Evolutionary conservation across 2,329 filamentous ascomycete genomes (phyloP).

Genomic region (Xylaria sp.): DNA sequence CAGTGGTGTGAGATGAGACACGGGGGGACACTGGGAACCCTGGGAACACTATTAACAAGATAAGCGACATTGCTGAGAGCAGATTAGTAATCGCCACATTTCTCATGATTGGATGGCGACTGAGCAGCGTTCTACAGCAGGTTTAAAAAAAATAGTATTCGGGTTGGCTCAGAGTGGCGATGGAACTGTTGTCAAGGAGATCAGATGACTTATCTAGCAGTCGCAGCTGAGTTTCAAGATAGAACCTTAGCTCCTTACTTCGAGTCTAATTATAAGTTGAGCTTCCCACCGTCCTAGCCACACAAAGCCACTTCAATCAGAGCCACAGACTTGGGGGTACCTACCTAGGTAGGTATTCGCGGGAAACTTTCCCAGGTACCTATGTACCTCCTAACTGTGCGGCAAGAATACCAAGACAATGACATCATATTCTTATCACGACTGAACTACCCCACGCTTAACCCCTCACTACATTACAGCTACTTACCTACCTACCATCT

Average conservation of each 20-base stretch:
- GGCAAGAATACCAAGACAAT: not conserved
- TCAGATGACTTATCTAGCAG: not conserved
- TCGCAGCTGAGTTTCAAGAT: constrained; percentile 1
- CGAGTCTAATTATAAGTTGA: not conserved
- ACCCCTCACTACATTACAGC: constrained; percentile 1
- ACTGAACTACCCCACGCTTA: constrained; percentile 1
- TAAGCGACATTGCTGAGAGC: constrained; percentile 17
- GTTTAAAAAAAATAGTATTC: not conserved
- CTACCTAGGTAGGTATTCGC: too few relatives aligned
- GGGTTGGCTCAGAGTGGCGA: not conserved
- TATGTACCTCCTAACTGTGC: not conserved
- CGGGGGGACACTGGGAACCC: too few relatives aligned
- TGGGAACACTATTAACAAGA: constrained; percentile 15
- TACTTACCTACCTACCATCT: not conserved
- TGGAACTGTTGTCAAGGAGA: not conserved
- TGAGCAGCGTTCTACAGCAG: not conserved
- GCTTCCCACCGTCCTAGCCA: not conserved
- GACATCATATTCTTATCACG: constrained; percentile 16
- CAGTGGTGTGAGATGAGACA: constrained; percentile 18
- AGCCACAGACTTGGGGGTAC: not conserved
- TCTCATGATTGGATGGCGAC: constrained; percentile 21
- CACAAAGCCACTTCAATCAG: not conserved
- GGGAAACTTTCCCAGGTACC: too few relatives aligned
- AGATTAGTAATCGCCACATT: constrained; percentile 9
- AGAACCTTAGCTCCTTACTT: not conserved